Evolutionary conservation across 2,329 filamentous ascomycete species (phyloP).

Genomic region (Calonectria honghensis): DNA sequence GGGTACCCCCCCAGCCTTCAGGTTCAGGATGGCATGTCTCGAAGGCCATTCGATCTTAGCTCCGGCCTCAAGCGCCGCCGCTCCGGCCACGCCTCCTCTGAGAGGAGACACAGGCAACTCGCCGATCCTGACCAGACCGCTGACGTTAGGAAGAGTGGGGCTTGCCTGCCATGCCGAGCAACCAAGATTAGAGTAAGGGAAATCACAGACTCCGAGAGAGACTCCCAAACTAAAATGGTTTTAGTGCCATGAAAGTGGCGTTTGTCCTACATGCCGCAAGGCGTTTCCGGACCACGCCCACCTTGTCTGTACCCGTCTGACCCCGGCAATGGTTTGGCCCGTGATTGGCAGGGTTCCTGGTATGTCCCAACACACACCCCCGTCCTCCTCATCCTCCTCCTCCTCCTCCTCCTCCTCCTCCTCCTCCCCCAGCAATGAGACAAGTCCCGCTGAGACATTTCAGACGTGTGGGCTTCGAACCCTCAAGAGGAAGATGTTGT

Average conservation of each 20-base stretch:
- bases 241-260: slow-evolving; percentile 64
- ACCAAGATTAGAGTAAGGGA: slow-evolving; percentile 69
- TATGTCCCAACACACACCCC: slow-evolving; percentile 54
- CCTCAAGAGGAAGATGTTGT: slow-evolving; percentile 59
- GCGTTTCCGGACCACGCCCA: slow-evolving; percentile 64
- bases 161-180: slow-evolving; percentile 69
- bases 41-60: slow-evolving; percentile 49
- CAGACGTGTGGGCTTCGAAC: slow-evolving; percentile 63
- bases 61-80: slow-evolving; percentile 61
- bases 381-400: not conserved
- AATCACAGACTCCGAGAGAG: slow-evolving; percentile 42
- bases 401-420: too few relatives aligned
- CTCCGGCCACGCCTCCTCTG: slow-evolving; percentile 56
- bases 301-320: slow-evolving; percentile 63
- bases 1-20: slow-evolving; percentile 59
- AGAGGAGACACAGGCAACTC: slow-evolving; percentile 62
- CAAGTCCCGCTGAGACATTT: slow-evolving; percentile 48
- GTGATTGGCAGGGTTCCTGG: slow-evolving; percentile 62
- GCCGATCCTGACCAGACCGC: slow-evolving; percentile 67
- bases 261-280: slow-evolving; percentile 65
- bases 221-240: slow-evolving; percentile 54
- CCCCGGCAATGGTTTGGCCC: slow-evolving; percentile 61
- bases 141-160: slow-evolving; percentile 68
- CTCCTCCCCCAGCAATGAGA: slow-evolving; percentile 46
- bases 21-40: slow-evolving; percentile 55